Base-by-base conservation (phyloP, 2,329 filamentous ascomycete genomes). In the Sphaerulina musiva region DNA sequence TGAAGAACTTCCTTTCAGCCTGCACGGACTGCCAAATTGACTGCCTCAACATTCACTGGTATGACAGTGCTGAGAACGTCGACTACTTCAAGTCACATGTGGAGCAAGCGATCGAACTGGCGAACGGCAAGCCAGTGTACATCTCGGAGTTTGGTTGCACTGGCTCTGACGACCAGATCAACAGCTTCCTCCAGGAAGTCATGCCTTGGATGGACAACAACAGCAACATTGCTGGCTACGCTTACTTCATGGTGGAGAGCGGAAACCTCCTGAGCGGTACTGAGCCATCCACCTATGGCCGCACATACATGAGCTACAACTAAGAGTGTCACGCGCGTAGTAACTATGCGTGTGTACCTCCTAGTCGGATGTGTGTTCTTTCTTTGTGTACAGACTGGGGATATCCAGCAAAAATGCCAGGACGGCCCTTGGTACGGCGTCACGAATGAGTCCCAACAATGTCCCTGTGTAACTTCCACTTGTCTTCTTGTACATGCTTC, bases 31-130 rank as follows among this genome's bases (percentile, higher is more conserved):
- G 60, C 48, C 47, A 54, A 38, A 76, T 78, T 55, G 80, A 85
- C 70, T 84, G 83, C 69, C 78, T 82, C 70, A 74, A 76, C 66
- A 73, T 81, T 44, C 83, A 86, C 72, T 85, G 82, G 81, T 86
- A 86, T 71, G 78, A 77, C 51, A 60, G 59, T 40, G 71, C 76
- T 12, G 66, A 73, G 49, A 75, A 75, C 53, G 66, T 71, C 26
- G 68, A 76, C 41, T 73, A 71, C 57, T 82, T 86, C 70, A 79
- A 83, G 60, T 56, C 66, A 39, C 80, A 84, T 68, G 65, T 85
- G 52, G 59, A 66, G 20, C 62, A 70, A n/a, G 72, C 74, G 29
- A 70, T 71, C 52, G 56, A 55, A 10, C 62, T 72, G n/a, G 66
- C 65, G 34, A 64, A 65, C 44, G 68, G 67, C 23, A 69, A 70